Conservation (phyloP, 1,139 yeast species). For the Diutina sp. region DNA sequence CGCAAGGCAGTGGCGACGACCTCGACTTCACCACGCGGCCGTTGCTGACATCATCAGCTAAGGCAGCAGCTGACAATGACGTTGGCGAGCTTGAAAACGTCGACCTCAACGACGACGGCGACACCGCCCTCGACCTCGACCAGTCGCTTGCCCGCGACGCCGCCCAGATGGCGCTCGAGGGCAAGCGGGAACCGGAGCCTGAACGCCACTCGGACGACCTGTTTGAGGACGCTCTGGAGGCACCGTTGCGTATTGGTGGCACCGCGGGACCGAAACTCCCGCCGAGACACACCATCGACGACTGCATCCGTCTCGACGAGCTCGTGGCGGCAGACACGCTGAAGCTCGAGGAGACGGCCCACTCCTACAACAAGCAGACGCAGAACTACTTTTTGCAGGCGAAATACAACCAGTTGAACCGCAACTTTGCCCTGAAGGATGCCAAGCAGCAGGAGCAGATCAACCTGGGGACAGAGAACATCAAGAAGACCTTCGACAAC, state of each 20-base stretch:
- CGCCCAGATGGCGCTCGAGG: background rate
- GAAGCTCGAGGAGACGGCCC: background rate
- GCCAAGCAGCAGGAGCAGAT: slow-evolving; percentile 32
- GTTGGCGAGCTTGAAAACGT: background rate
- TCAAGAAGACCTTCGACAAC: slow-evolving; percentile 51
- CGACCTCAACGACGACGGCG: background rate
- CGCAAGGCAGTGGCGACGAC: background rate
- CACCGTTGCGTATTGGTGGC: background rate
- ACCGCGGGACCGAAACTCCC: slow-evolving; percentile 8
- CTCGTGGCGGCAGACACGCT: slow-evolving; percentile 9
- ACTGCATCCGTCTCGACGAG: slow-evolving; percentile 16
- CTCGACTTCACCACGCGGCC: background rate
- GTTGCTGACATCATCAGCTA: background rate
- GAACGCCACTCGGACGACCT: background rate
- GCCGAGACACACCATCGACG: slow-evolving; percentile 16
- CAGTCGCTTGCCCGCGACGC: background rate
- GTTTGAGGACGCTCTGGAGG: background rate
- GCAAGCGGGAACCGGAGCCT: background rate
- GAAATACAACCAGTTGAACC: slow-evolving; percentile 18
- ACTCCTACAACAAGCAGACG: background rate
- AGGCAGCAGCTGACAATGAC: background rate
- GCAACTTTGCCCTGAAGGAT: slow-evolving; percentile 19
- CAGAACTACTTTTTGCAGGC: slow-evolving; percentile 17
- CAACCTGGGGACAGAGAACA: slow-evolving; percentile 43
- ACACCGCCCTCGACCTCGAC: background rate